Conservation (phyloP, 108 stramenopile species). For the Craspedostauros australis region DNA sequence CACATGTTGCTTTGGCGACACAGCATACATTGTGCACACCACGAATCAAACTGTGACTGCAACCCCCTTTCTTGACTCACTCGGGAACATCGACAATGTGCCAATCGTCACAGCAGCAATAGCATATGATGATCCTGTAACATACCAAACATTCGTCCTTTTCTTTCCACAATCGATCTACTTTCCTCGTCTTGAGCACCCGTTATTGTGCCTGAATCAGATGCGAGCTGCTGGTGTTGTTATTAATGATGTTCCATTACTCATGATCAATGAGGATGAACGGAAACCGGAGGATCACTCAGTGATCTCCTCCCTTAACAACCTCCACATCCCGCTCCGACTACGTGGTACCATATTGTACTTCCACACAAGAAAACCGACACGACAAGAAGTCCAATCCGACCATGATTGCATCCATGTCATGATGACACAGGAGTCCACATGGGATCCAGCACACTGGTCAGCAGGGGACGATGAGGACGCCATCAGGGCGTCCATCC, state of each 20-base stretch:
- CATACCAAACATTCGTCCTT: slow-evolving; percentile 22
- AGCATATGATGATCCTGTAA: slow-evolving; percentile 16
- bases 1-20: slow-evolving; percentile 15
- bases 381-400: too few relatives aligned
- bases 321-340: not conserved
- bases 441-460: too few relatives aligned
- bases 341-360: not conserved
- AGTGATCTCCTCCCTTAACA: not conserved
- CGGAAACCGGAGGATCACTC: too few relatives aligned
- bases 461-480: too few relatives aligned
- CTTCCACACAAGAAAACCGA: slow-evolving; percentile 8
- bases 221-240: slow-evolving; percentile 19
- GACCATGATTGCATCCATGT: too few relatives aligned
- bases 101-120: slow-evolving; percentile 29
- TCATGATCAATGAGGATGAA: not conserved
- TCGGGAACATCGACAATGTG: slow-evolving; percentile 6
- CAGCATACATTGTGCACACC: slow-evolving; percentile 4
- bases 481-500: too few relatives aligned
- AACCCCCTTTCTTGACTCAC: not conserved
- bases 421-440: too few relatives aligned
- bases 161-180: slow-evolving; percentile 25
- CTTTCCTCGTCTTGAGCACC: slow-evolving; percentile 9
- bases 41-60: slow-evolving; percentile 11
- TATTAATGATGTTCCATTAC: slow-evolving; percentile 14
- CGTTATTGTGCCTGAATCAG: slow-evolving; percentile 33